Evolutionary conservation across 331 rosid genomes (phyloP).

Genomic region (Spiraea crenata): DNA sequence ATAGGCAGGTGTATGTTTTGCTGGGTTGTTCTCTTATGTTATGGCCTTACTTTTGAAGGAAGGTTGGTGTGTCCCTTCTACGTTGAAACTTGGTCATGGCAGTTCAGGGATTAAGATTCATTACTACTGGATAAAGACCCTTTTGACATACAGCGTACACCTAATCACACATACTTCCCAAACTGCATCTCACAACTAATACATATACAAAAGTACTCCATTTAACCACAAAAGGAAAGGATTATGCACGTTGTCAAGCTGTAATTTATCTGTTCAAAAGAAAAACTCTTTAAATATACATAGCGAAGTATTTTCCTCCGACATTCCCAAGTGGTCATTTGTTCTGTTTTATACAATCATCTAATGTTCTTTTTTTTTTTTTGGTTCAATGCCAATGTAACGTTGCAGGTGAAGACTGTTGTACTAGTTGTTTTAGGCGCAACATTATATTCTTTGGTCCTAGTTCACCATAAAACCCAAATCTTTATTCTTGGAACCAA

Average conservation of each 20-base stretch:
- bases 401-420: slow-evolving; percentile 31
- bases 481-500: not conserved
- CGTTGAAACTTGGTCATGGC: slow-evolving; percentile 19
- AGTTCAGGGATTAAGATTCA: slow-evolving; percentile 3
- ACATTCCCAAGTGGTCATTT: not conserved
- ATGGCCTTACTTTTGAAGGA: slow-evolving; percentile 48
- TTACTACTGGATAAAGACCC: too few relatives aligned
- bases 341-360: not conserved
- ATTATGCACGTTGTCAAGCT: too few relatives aligned
- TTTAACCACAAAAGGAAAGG: too few relatives aligned
- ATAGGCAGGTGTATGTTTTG: slow-evolving; percentile 13
- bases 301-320: too few relatives aligned
- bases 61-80: slow-evolving; percentile 39
- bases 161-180: too few relatives aligned
- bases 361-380: not conserved
- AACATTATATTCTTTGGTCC: slow-evolving; percentile 46
- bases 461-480: slow-evolving; percentile 33
- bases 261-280: too few relatives aligned
- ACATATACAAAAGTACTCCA: too few relatives aligned
- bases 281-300: too few relatives aligned
- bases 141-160: too few relatives aligned
- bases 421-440: slow-evolving; percentile 59
- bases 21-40: slow-evolving; percentile 29
- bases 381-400: not conserved
- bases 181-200: too few relatives aligned